Evolutionary conservation across 2,329 filamentous ascomycete species (phyloP).

Genomic region (Delphinella strobiligena): DNA sequence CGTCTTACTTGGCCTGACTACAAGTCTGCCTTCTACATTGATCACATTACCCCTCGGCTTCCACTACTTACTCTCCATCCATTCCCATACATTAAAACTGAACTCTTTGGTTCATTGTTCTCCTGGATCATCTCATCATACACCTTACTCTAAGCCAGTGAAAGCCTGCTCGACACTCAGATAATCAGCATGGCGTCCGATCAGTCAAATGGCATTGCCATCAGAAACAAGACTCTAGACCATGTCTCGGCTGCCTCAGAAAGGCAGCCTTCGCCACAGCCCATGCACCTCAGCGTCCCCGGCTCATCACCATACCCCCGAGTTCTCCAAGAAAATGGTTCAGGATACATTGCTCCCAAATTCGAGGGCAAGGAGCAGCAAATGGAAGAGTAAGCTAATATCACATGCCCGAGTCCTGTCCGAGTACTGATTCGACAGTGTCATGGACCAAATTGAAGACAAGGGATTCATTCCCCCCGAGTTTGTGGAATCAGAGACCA

Average conservation of each 20-base stretch:
- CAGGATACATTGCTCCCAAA: slow-evolving; percentile 87
- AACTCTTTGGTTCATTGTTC: too few relatives aligned
- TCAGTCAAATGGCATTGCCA: slow-evolving; percentile 1
- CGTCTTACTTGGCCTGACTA: too few relatives aligned
- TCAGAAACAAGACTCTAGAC: slow-evolving; percentile 42
- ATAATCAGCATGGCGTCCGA: slow-evolving; percentile 1
- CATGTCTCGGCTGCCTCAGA: slow-evolving; percentile 39
- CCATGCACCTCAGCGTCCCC: slow-evolving; percentile 70
- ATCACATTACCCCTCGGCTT: too few relatives aligned
- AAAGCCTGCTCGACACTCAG: too few relatives aligned
- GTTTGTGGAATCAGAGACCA: slow-evolving; percentile 73
- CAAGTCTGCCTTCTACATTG: too few relatives aligned
- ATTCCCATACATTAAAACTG: too few relatives aligned
- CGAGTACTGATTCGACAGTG: slow-evolving; percentile 34
- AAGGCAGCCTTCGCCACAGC: slow-evolving; percentile 73
- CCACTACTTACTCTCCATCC: too few relatives aligned
- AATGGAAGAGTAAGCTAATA: slow-evolving; percentile 57
- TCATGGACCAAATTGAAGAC: slow-evolving; percentile 67
- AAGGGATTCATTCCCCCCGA: slow-evolving; percentile 77
- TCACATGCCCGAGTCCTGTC: too few relatives aligned
- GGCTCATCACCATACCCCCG: slow-evolving; percentile 48
- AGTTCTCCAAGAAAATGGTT: slow-evolving; percentile 73
- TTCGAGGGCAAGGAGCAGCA: slow-evolving; percentile 89
- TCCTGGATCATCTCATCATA: too few relatives aligned
- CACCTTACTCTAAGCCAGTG: too few relatives aligned